These are phyloP conservation scores for Diplogelasinospora grovesii DNA, from an alignment of 495 filamentous ascomycete genomes.

Conservation along the genomic window DNA sequence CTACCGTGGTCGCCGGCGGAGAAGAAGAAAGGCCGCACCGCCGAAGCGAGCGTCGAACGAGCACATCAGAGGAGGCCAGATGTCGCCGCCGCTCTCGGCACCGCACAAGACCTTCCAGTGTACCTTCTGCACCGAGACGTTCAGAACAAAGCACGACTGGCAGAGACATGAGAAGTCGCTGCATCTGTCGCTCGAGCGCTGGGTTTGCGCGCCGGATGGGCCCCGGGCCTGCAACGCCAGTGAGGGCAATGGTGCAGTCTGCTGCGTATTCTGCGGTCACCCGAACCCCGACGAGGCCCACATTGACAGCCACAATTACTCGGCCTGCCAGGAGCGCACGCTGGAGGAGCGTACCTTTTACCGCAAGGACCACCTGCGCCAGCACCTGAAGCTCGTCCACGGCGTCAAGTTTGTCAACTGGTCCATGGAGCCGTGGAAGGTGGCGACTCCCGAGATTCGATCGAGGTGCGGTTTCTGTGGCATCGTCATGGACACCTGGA, in stretches of 20 bases:
- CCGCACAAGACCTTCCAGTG: slow-evolving; percentile 64
- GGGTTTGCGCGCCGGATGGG: slow-evolving; percentile 70
- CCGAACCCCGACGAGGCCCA: slow-evolving; percentile 54
- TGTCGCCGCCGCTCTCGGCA: slow-evolving; percentile 12
- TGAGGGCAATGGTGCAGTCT: slow-evolving; percentile 41
- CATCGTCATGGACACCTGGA: slow-evolving; percentile 54
- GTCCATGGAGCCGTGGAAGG: slow-evolving; percentile 65
- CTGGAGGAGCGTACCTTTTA: slow-evolving; percentile 66
- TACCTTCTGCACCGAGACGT: slow-evolving; percentile 77
- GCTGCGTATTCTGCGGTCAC: slow-evolving; percentile 63
- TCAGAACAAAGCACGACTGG: slow-evolving; percentile 83
- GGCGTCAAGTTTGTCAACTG: slow-evolving; percentile 52
- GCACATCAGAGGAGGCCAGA: slow-evolving; percentile 18
- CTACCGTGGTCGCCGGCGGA: slow-evolving; percentile 65
- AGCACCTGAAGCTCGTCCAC: slow-evolving; percentile 76
- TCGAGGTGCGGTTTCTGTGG: slow-evolving; percentile 71
- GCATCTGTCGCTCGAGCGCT: slow-evolving; percentile 69
- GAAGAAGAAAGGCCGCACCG: slow-evolving; percentile 50
- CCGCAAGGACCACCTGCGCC: slow-evolving; percentile 76
- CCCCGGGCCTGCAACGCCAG: slow-evolving; percentile 43
- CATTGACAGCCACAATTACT: slow-evolving; percentile 64
- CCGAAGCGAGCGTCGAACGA: no score
- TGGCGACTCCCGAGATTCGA: slow-evolving; percentile 47
- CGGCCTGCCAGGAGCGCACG: slow-evolving; percentile 59
- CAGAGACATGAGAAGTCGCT: slow-evolving; percentile 75